These are phyloP conservation scores for Eruca vesicaria DNA, from an alignment of 441 rosid species.

Conservation along the genomic window DNA sequence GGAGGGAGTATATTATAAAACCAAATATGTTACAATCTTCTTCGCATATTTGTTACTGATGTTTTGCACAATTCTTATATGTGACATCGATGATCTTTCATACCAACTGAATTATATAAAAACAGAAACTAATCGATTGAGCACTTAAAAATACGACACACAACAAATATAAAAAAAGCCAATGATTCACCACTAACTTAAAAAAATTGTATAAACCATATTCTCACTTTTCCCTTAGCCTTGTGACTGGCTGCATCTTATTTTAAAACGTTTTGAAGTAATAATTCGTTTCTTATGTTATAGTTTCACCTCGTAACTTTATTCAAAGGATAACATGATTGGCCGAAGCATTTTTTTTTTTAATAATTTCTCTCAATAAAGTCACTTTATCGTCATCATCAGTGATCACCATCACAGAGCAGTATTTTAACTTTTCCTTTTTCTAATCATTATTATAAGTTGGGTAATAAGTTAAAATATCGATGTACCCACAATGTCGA, in stretches of 20 bases:
- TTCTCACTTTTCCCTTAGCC: constrained; percentile 9
- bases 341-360: constrained; percentile 11
- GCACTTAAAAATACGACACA: not conserved
- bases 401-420: constrained; percentile 5
- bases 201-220: constrained; percentile 1
- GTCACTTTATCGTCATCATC: constrained; percentile 22
- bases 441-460: constrained; percentile 8
- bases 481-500: constrained; percentile 33
- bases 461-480: not conserved
- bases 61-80: not conserved
- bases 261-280: not conserved
- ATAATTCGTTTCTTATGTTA: constrained; percentile 7
- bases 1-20: no score
- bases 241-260: constrained; percentile 24
- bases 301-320: constrained; percentile 35
- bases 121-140: constrained; percentile 12
- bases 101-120: not conserved
- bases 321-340: constrained; percentile 29
- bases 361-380: not conserved
- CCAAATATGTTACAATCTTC: no score
- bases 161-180: constrained; percentile 17
- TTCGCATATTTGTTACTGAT: not conserved
- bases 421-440: constrained; percentile 13
- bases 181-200: constrained; percentile 32
- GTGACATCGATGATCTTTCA: not conserved